Evolutionary conservation across 495 filamentous ascomycete genomes (phyloP).

Genomic region (Podospora bellae-mahoneyi): DNA sequence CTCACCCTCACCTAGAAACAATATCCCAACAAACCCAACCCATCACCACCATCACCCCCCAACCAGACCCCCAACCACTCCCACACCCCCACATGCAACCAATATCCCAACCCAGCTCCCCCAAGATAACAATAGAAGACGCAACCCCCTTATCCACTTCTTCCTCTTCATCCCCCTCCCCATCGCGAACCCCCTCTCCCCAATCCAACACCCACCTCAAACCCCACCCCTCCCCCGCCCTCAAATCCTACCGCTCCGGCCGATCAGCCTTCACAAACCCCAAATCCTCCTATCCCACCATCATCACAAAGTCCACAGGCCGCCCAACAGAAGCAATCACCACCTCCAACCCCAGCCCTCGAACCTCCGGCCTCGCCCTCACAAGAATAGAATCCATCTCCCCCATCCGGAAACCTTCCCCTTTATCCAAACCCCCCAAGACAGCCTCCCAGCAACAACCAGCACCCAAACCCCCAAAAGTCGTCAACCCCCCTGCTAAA

Average conservation of each 20-base stretch:
- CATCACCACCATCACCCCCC: neutral
- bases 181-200: neutral
- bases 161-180: neutral
- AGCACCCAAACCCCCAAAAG: neutral
- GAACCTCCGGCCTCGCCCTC: neutral
- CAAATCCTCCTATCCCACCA: slow-evolving; percentile 20
- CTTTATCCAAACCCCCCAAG: no score
- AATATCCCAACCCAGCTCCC: slow-evolving; percentile 6
- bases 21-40: neutral
- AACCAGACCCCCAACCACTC: neutral
- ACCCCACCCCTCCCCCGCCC: neutral
- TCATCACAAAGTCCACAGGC: slow-evolving; percentile 22
- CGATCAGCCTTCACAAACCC: slow-evolving; percentile 2
- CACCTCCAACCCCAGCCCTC: slow-evolving; percentile 15
- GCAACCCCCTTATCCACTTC: neutral
- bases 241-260: neutral
- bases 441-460: neutral
- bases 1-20: slow-evolving; percentile 10
- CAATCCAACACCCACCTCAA: neutral
- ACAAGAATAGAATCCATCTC: neutral
- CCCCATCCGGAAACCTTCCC: neutral
- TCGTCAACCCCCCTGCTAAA: neutral
- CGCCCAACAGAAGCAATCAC: slow-evolving; percentile 12
- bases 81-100: neutral
- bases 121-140: neutral